A percentile compares a stretch with the other conserved stretches of the same genome.
Evolutionary conservation across 768 basidiomycete species (phyloP).

Genomic region (Mycena indigotica): DNA sequence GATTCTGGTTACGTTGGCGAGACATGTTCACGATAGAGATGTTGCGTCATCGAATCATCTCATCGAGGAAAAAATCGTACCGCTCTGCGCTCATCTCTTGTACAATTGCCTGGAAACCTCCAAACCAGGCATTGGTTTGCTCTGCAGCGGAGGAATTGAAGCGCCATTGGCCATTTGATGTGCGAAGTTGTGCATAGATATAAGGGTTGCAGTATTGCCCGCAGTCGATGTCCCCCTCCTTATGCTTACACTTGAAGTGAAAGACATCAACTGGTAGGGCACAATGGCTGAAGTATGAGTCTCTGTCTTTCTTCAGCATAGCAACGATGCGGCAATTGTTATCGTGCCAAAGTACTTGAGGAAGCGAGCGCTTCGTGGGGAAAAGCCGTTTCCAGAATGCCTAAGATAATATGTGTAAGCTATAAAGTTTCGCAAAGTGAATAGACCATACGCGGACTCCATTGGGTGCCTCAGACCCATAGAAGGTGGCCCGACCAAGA

Average conservation of each 20-base stretch:
- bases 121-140: slow-evolving; percentile 46
- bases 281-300: slow-evolving; percentile 24
- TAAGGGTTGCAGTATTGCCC: slow-evolving; percentile 33
- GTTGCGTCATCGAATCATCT: slow-evolving; percentile 38
- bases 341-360: slow-evolving; percentile 32
- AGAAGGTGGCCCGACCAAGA: slow-evolving; percentile 33
- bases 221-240: slow-evolving; percentile 29
- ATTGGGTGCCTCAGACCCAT: slow-evolving; percentile 33
- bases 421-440: background rate
- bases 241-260: slow-evolving; percentile 39
- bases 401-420: slow-evolving; percentile 5
- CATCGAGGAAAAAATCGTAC: slow-evolving; percentile 43
- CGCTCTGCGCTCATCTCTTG: slow-evolving; percentile 35
- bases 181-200: slow-evolving; percentile 37
- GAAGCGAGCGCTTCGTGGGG: slow-evolving; percentile 27
- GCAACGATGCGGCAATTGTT: slow-evolving; percentile 27
- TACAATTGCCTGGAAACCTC: slow-evolving; percentile 36
- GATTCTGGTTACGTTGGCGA: background rate
- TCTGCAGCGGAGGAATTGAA: slow-evolving; percentile 47
- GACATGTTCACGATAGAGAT: background rate
- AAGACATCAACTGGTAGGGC: slow-evolving; percentile 39
- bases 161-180: slow-evolving; percentile 32
- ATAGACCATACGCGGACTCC: slow-evolving; percentile 29
- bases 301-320: slow-evolving; percentile 24
- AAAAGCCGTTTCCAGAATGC: slow-evolving; percentile 28